Evolutionary conservation across 176 grass and related monocot genomes (phyloP).

Genomic region (Aegilops umbellulata): DNA sequence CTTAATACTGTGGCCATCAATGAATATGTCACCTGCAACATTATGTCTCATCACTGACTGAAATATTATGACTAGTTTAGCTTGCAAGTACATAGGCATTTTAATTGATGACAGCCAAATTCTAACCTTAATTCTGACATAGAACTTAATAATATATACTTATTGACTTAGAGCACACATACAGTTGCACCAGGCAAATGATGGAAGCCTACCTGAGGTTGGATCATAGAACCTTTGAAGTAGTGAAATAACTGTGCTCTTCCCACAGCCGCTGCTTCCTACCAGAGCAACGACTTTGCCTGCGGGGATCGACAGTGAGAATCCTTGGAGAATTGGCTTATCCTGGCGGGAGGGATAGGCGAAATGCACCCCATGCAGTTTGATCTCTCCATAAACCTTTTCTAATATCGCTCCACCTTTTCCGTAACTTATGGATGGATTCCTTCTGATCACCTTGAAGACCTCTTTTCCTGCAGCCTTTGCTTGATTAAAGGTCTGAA

Average conservation of each 20-base stretch:
- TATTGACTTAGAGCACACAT: neutral
- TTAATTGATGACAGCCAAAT: neutral
- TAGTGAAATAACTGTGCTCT: constrained; percentile 51
- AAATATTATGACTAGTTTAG: neutral
- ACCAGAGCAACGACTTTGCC: constrained; percentile 44
- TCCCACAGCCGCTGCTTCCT: constrained; percentile 51
- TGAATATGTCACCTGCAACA: constrained; percentile 42
- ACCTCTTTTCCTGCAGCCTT: constrained; percentile 47
- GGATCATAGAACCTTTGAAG: constrained; percentile 61
- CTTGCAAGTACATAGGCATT: neutral
- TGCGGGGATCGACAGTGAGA: constrained; percentile 43
- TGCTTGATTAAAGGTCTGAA: constrained; percentile 56
- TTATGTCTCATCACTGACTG: neutral
- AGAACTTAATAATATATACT: neutral
- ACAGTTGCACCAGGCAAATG: constrained; percentile 14
- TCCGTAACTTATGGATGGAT: constrained; percentile 40
- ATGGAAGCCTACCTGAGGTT: constrained; percentile 28
- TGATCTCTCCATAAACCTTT: constrained; percentile 39
- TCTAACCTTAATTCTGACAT: neutral
- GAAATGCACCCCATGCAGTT: constrained; percentile 35
- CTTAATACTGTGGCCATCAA: constrained; percentile 43
- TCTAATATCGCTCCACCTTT: constrained; percentile 21
- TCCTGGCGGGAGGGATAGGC: constrained; percentile 46
- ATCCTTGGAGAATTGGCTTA: constrained; percentile 42
- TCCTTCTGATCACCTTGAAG: constrained; percentile 43